Percentiles rank a stretch among this genome's conserved stretches.
Conservation (phyloP, 768 basidiomycete genomes). For the Russula griseocarnosa region DNA sequence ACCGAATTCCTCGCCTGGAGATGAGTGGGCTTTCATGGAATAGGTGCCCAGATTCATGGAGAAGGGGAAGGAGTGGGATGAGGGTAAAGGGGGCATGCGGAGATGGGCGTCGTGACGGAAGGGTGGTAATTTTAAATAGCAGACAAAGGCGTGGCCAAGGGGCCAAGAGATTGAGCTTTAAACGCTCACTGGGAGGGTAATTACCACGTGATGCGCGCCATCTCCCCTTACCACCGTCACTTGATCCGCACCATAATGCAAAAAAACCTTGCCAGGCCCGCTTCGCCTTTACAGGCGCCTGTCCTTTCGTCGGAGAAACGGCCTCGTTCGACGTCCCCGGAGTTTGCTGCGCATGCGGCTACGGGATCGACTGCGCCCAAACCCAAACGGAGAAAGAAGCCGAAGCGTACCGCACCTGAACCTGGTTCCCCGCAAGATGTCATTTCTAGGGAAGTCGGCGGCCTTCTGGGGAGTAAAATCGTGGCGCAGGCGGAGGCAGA, state of each 20-base stretch:
- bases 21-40: too few relatives aligned
- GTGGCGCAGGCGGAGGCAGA: constrained; percentile 49
- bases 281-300: neutral
- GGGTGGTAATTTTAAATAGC: neutral
- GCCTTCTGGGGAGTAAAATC: constrained; percentile 57
- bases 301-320: constrained; percentile 35
- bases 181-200: neutral
- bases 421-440: constrained; percentile 74
- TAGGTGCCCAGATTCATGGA: constrained; percentile 3
- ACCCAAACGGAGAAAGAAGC: constrained; percentile 36
- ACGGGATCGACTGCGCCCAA: constrained; percentile 20
- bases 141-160: neutral
- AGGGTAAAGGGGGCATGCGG: constrained; percentile 13
- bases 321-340: constrained; percentile 30
- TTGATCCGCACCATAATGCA: constrained; percentile 5
- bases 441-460: constrained; percentile 63
- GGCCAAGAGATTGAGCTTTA: neutral
- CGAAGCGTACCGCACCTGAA: constrained; percentile 45
- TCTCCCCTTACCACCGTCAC: neutral
- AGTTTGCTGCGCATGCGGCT: neutral
- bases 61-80: neutral
- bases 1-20: constrained; percentile 36
- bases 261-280: neutral
- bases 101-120: neutral
- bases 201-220: constrained; percentile 4